Evolutionary conservation across 306 rosid genomes (phyloP).

Genomic region (Calophaca sinica): DNA sequence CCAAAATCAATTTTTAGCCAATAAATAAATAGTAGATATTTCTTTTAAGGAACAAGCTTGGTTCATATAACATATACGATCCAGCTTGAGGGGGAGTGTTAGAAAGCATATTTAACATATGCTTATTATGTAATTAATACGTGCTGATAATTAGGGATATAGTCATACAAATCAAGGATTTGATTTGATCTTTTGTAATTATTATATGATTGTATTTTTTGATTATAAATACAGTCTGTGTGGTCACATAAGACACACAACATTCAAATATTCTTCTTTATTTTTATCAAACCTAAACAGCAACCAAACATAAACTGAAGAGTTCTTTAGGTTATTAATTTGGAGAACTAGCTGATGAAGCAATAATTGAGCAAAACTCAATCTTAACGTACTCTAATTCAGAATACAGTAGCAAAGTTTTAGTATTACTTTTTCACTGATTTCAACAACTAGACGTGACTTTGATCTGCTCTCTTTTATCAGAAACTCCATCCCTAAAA

Average conservation of each 20-base stretch:
- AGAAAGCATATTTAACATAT: no score
- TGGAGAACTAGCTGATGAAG: not conserved
- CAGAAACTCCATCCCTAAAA: conserved; percentile 12
- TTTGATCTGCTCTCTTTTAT: conserved; percentile 13
- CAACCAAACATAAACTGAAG: not conserved
- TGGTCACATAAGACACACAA: no score
- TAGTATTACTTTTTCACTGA: not conserved
- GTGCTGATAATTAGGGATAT: no score
- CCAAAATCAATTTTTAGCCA: conserved; percentile 5
- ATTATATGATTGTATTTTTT: no score
- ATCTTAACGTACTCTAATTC: not conserved
- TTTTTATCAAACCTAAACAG: conserved; percentile 27
- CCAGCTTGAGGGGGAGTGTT: no score
- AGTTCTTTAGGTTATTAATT: not conserved
- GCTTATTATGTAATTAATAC: no score
- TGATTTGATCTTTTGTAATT: no score
- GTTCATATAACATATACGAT: no score
- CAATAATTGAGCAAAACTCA: not conserved
- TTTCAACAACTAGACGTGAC: not conserved
- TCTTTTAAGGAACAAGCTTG: conserved; percentile 16
- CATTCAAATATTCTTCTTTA: no score
- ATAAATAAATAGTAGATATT: not conserved
- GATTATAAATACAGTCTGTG: no score
- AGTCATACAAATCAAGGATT: no score
- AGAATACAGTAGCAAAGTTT: conserved; percentile 19